These are phyloP conservation scores for Mycena rosella DNA, from an alignment of 768 basidiomycete genomes.

Conservation along the genomic window DNA sequence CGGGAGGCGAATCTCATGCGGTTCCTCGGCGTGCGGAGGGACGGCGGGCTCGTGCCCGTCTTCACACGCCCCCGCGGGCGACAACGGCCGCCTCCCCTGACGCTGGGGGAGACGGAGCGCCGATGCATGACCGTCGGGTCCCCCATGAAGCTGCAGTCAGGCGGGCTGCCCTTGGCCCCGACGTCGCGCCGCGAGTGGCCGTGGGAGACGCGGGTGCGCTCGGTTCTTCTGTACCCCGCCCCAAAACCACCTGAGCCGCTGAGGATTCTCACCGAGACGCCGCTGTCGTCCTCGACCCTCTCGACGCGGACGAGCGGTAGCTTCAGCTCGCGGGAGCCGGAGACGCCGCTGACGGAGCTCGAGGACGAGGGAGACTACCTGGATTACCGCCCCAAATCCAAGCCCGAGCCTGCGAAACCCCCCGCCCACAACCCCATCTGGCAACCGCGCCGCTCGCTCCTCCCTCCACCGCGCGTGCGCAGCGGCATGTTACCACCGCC, in stretches of 20 bases:
- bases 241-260: constrained; percentile 12
- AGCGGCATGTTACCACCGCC: too few species aligned
- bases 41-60: constrained; percentile 26
- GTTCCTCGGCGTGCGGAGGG: constrained; percentile 18
- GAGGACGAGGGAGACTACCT: constrained; percentile 30
- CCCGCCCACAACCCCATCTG: neutral
- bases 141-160: constrained; percentile 31
- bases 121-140: constrained; percentile 23
- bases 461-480: too few species aligned
- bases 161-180: constrained; percentile 3
- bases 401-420: constrained; percentile 12
- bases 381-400: constrained; percentile 30
- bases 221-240: constrained; percentile 30
- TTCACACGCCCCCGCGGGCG: constrained; percentile 25
- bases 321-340: constrained; percentile 26
- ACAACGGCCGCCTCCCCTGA: neutral
- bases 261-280: constrained; percentile 11
- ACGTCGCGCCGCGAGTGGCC: constrained; percentile 30
- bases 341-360: constrained; percentile 32
- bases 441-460: neutral
- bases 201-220: constrained; percentile 36
- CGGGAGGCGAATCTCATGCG: constrained; percentile 31
- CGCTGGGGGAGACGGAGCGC: neutral
- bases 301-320: constrained; percentile 31
- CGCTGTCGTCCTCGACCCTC: constrained; percentile 15